phyloP scores from a whole-genome alignment of 129 eudicot genomes.

The Pseudognaphalium luteoalbum region DNA sequence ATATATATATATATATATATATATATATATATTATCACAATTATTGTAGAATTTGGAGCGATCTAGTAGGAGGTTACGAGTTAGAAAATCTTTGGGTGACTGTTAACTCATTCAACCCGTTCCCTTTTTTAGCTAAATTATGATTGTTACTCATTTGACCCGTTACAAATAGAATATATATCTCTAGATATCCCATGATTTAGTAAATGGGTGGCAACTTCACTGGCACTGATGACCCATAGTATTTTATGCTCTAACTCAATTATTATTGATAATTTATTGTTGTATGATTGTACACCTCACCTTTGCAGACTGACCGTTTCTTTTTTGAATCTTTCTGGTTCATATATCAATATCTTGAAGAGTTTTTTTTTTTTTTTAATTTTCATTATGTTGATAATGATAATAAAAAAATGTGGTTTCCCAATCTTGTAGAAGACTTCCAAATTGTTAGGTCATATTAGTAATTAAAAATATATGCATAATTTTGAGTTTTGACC shows the following conservation, averaged over 20 bases:
- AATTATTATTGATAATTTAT: too few species aligned
- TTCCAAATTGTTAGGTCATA: conserved; percentile 19
- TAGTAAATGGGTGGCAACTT: background rate
- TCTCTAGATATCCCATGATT: background rate
- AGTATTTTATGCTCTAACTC: background rate
- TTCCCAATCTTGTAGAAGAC: conserved; percentile 9
- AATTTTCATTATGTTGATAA: background rate
- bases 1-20: too few species aligned
- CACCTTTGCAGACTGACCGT: background rate
- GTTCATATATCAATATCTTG: too few species aligned
- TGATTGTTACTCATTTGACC: too few species aligned
- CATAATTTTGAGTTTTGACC: conserved; percentile 14
- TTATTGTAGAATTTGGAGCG: background rate
- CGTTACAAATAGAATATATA: too few species aligned
- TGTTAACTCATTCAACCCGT: background rate
- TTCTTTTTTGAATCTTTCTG: background rate
- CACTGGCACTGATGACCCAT: background rate
- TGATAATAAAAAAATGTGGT: conserved; percentile 34
- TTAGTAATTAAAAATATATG: background rate
- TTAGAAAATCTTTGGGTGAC: background rate
- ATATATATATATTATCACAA: too few species aligned
- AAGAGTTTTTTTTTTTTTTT: background rate
- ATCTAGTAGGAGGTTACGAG: background rate
- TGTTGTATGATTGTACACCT: background rate
- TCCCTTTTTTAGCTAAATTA: background rate